These are phyloP conservation scores for Cyberlindnera bimundalis DNA, from an alignment of 805 yeast species.

Conservation along the genomic window DNA sequence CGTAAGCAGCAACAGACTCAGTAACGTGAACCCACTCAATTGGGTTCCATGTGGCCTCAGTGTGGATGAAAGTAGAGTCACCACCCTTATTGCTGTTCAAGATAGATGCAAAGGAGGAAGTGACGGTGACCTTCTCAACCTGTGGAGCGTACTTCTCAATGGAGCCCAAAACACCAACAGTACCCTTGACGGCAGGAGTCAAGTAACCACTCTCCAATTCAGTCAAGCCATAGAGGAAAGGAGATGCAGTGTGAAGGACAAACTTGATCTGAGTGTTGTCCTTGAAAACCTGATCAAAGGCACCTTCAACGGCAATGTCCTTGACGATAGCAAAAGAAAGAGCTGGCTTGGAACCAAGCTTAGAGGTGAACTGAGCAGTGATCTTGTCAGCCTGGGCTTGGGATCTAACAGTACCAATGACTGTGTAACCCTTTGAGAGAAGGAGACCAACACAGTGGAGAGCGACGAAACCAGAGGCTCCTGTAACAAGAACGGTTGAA, in stretches of 20 bases:
- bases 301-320: conserved; percentile 41
- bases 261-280: conserved; percentile 42
- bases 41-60: conserved; percentile 43
- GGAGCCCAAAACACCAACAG: conserved; percentile 40
- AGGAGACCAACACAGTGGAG: conserved; percentile 37
- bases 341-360: not conserved
- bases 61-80: conserved; percentile 19
- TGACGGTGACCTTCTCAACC: conserved; percentile 47
- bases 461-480: conserved; percentile 46
- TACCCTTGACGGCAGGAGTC: conserved; percentile 58
- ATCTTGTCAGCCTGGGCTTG: conserved; percentile 30
- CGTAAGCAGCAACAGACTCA: conserved; percentile 37
- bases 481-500: conserved; percentile 36
- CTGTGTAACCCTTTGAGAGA: conserved; percentile 35
- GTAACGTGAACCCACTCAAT: conserved; percentile 44
- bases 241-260: conserved; percentile 60
- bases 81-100: conserved; percentile 18
- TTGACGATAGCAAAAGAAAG: conserved; percentile 32
- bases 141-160: conserved; percentile 32
- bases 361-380: conserved; percentile 6
- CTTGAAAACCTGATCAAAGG: conserved; percentile 43
- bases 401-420: conserved; percentile 33
- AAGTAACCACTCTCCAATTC: conserved; percentile 48
- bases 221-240: conserved; percentile 33
- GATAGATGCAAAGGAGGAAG: conserved; percentile 59